Evolutionary conservation across 2,329 filamentous ascomycete genomes (phyloP), one percentile per base, ranked within the genome.

Genomic region (Alternaria consortialis): DNA sequence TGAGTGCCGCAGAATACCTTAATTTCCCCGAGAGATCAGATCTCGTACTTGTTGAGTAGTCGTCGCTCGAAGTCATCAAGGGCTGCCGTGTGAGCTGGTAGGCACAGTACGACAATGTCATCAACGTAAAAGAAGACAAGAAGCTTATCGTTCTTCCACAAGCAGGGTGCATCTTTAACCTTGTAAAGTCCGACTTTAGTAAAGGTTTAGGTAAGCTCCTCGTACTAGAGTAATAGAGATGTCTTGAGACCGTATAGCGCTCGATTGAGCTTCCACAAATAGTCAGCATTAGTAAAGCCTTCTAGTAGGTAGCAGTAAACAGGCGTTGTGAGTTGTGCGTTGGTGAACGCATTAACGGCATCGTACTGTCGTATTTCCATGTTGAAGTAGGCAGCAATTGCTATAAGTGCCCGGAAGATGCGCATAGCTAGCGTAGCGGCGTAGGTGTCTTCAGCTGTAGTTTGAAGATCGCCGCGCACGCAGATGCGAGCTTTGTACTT

Each of bases 331-430:
- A 29, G 27, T 6, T 6, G 6, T 6, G 27, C 27, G 27, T 29
- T 29, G 27, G 8, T 6, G 27, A 29, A 29, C 5, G 27, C 27
- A 8, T 37, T 37, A 7, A 17, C 5, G 6, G 7, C 36, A 8
- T 37, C 36, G 7, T 37, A 37, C 7, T 37, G 15, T 2, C 5
- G 5, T 6, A 66, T 48, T 20, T 69, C 53, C 2, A 74, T 46
- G 40, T 69, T 58, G 43, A 70, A 73, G 23, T 55, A 56, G 11
- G 66, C 63, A 12, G 61, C 56, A 27, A 75, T 65, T 12, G 68
- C 68, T 11, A 69, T 67, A 23, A 73, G 29, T 15, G 47, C 55
- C 43, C 63, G 17, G 32, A 75, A 73, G 12, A 57, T 64, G 11
- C 56, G 27, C 4, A 36, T 51, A 15, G 69, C 65, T 46, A 77